Conservation (phyloP, 2,329 filamentous ascomycete species). For the Monosporascus sp. region DNA sequence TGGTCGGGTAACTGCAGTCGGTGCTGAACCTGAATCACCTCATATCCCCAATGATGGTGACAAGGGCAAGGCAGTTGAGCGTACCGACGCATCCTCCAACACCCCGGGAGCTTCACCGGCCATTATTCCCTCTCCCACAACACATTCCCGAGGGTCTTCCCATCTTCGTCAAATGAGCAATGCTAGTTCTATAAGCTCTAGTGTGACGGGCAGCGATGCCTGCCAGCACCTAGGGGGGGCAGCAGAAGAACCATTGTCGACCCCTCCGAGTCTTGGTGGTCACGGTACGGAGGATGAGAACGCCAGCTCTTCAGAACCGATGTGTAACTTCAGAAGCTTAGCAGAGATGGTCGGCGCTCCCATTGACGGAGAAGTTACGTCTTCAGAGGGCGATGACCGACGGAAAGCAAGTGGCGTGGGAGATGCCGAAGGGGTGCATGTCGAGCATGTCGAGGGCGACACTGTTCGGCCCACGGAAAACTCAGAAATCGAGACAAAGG, state of each 20-base stretch:
- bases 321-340: slow-evolving; percentile 89
- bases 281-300: slow-evolving; percentile 46
- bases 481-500: slow-evolving; percentile 5
- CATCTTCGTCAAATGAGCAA: slow-evolving; percentile 81
- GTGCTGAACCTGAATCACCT: slow-evolving; percentile 30
- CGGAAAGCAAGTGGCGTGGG: slow-evolving; percentile 31
- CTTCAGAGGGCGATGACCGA: slow-evolving; percentile 1
- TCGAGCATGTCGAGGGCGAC: slow-evolving; percentile 31
- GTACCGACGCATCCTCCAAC: slow-evolving; percentile 29
- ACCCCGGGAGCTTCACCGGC: slow-evolving; percentile 34
- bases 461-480: slow-evolving; percentile 8
- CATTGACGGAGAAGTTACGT: slow-evolving; percentile 39
- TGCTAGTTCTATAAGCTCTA: slow-evolving; percentile 77
- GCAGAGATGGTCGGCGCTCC: slow-evolving; percentile 75
- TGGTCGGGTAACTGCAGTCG: slow-evolving; percentile 12
- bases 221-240: slow-evolving; percentile 29
- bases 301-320: slow-evolving; percentile 57
- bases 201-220: slow-evolving; percentile 49
- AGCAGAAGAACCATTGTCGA: slow-evolving; percentile 46
- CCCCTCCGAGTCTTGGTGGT: slow-evolving; percentile 47
- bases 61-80: slow-evolving; percentile 70
- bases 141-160: slow-evolving; percentile 57
- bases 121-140: slow-evolving; percentile 39
- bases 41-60: slow-evolving; percentile 22
- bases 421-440: slow-evolving; percentile 20